Percentiles rank a stretch among this genome's conserved stretches.
phyloP scores from a whole-genome alignment of 2,329 filamentous ascomycete genomes.

The Magnaporthiopsis incrustans region DNA sequence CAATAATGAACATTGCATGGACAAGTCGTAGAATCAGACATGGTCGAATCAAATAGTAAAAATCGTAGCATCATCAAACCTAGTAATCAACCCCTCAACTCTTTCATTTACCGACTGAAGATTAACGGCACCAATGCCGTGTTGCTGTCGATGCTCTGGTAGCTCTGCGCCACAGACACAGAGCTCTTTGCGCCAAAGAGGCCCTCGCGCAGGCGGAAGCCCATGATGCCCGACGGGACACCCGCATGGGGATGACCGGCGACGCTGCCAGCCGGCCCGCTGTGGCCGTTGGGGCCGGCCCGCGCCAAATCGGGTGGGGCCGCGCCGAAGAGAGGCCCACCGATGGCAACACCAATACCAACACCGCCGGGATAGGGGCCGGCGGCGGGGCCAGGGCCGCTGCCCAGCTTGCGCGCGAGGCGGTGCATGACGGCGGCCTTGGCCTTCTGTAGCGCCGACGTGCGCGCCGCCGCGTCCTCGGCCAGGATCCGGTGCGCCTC shows the following conservation, averaged over 20 bases:
- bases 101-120: slow-evolving; percentile 36
- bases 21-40: background rate
- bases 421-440: slow-evolving; percentile 53
- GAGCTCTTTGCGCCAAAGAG: slow-evolving; percentile 25
- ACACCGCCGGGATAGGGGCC: background rate
- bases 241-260: too few species aligned
- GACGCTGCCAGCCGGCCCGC: too few species aligned
- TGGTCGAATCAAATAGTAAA: background rate
- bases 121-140: slow-evolving; percentile 51
- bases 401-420: slow-evolving; percentile 43
- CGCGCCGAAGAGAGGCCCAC: background rate
- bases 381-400: background rate
- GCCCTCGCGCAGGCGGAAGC: slow-evolving; percentile 31
- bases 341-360: background rate
- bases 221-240: slow-evolving; percentile 25
- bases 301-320: too few species aligned
- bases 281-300: background rate
- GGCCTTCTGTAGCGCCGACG: slow-evolving; percentile 47
- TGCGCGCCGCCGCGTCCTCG: slow-evolving; percentile 47
- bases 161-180: slow-evolving; percentile 9
- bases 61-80: background rate
- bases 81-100: background rate
- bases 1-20: background rate
- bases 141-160: slow-evolving; percentile 41
- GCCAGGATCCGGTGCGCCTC: slow-evolving; percentile 46